Evolutionary conservation across 2,329 filamentous ascomycete genomes (phyloP).

Genomic region (Teratosphaeriaceae sp.): DNA sequence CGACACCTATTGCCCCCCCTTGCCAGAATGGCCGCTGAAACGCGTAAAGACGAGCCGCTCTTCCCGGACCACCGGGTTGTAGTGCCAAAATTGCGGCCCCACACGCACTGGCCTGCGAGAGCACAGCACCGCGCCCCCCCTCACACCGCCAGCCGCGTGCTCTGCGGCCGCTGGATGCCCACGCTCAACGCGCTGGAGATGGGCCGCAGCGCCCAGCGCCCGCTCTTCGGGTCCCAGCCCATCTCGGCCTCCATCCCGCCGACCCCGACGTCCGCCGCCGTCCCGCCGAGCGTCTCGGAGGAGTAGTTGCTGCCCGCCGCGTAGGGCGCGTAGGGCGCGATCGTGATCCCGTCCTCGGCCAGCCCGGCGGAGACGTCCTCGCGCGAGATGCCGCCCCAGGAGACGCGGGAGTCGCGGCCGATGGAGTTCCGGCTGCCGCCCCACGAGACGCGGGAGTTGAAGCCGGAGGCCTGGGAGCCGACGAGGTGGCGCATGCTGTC

Average conservation of each 20-base stretch:
- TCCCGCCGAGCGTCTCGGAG: background rate
- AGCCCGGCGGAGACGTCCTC: conserved; percentile 17
- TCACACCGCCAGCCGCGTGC: too few species aligned
- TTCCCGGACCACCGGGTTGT: too few species aligned
- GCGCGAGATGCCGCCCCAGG: conserved; percentile 22
- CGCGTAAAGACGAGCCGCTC: background rate
- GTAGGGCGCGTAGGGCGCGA: conserved; percentile 19
- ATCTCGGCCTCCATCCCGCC: conserved; percentile 20
- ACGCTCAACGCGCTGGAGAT: conserved; percentile 6
- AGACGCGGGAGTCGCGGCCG: conserved; percentile 13
- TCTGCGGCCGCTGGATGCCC: background rate
- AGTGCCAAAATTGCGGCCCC: too few species aligned
- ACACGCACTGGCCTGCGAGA: too few species aligned
- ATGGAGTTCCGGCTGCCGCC: conserved; percentile 11
- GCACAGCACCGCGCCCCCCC: too few species aligned
- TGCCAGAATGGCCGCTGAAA: background rate
- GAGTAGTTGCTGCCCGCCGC: conserved; percentile 3
- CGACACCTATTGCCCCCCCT: background rate
- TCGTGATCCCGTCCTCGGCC: conserved; percentile 22
- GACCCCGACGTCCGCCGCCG: conserved; percentile 11
- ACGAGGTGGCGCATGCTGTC: conserved; percentile 18
- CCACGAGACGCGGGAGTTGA: conserved; percentile 11
- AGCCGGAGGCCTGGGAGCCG: conserved; percentile 11
- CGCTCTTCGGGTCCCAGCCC: conserved; percentile 24
- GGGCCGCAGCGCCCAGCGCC: conserved; percentile 22